Evolutionary conservation across 2,329 filamentous ascomycete genomes (phyloP).

Genomic region (Pseudogymnoascus sp.): DNA sequence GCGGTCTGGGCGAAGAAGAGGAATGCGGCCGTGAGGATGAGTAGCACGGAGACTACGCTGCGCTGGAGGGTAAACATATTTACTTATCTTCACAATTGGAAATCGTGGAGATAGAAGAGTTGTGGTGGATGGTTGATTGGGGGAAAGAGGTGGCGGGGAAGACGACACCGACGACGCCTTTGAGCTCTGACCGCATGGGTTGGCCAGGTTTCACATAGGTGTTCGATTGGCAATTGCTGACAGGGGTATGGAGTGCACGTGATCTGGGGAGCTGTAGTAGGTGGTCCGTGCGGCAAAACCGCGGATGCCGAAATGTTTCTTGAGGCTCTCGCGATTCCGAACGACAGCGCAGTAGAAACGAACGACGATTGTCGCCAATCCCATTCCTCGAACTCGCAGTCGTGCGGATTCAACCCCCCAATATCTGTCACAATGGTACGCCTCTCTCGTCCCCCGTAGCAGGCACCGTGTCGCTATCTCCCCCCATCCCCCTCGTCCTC

Average conservation of each 20-base stretch:
- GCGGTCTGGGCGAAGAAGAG: conserved; percentile 69
- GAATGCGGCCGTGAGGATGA: conserved; percentile 69
- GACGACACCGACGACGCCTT: conserved; percentile 2
- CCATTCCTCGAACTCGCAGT: not conserved
- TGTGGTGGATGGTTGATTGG: conserved; percentile 13
- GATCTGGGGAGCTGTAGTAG: not conserved
- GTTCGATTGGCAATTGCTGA: not conserved
- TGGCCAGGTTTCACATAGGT: conserved; percentile 4
- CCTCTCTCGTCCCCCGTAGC: not conserved
- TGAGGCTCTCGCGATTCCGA: not conserved
- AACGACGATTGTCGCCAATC: not conserved
- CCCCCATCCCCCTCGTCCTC: not conserved
- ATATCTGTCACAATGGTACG: conserved; percentile 22
- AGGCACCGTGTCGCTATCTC: not conserved
- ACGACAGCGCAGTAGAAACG: not conserved
- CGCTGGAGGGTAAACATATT: conserved; percentile 71
- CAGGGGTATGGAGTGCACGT: not conserved
- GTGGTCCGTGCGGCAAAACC: conserved; percentile 1
- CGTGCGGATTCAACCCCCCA: not conserved
- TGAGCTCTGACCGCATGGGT: not conserved
- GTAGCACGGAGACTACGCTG: conserved; percentile 62
- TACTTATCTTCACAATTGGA: conserved; percentile 18
- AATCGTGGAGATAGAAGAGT: conserved; percentile 20
- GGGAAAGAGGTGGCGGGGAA: conserved; percentile 10
- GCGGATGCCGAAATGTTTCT: conserved; percentile 1